Evolutionary conservation across 192 early-diverging fungal species (phyloP).

Genomic region (Dispira simplex): DNA sequence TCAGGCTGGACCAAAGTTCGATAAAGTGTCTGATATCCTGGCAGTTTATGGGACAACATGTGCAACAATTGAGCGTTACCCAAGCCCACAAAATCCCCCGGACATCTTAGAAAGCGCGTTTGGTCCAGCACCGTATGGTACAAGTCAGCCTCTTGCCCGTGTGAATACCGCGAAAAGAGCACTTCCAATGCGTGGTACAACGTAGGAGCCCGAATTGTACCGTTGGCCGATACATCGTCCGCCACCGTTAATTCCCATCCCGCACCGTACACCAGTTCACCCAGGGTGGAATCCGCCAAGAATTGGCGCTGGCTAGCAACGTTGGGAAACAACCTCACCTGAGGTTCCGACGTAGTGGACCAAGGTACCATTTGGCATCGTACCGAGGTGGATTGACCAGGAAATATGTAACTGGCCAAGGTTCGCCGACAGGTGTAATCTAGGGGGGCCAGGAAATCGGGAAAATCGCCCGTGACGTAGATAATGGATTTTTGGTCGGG

Average conservation of each 20-base stretch:
- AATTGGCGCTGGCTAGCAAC: neutral
- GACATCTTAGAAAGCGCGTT: neutral
- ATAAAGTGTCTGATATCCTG: too few species aligned
- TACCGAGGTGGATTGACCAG: neutral
- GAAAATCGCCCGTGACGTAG: neutral
- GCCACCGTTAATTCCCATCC: neutral
- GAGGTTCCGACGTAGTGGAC: neutral
- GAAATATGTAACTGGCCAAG: neutral
- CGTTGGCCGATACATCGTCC: constrained; percentile 1
- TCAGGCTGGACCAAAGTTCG: too few species aligned
- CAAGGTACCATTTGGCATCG: neutral
- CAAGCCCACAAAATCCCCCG: too few species aligned
- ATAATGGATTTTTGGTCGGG: too few species aligned
- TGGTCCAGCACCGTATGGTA: neutral
- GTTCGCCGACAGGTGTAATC: neutral
- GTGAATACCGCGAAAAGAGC: constrained; percentile 1
- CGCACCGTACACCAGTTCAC: neutral
- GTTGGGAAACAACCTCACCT: neutral
- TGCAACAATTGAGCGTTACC: too few species aligned
- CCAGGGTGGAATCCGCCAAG: neutral
- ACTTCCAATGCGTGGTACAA: neutral
- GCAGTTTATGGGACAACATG: too few species aligned
- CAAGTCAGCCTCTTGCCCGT: neutral
- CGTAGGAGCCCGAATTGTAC: neutral
- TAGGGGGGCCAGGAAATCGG: constrained; percentile 1